A percentile compares a stretch with the other conserved stretches of the same genome.
phyloP scores from a whole-genome alignment of 2,329 filamentous ascomycete species.

The Cucurbitaria berberidis region DNA sequence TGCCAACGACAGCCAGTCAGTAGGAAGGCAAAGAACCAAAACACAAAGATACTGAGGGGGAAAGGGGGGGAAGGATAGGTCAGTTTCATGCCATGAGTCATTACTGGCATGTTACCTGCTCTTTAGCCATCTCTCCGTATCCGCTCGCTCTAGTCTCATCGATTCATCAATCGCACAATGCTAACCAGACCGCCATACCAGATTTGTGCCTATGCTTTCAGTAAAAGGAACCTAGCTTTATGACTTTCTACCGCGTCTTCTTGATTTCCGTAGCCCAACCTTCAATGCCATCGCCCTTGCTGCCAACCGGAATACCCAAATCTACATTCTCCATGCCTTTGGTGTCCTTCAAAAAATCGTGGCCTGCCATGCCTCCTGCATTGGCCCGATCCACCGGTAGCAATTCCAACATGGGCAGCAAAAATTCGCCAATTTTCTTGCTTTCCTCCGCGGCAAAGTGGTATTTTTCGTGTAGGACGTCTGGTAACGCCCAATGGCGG shows the following conservation, averaged over 20 bases:
- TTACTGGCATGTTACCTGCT: too few relatives aligned
- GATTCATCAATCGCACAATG: not conserved
- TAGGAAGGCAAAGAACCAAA: too few relatives aligned
- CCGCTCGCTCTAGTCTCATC: not conserved
- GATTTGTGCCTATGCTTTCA: too few relatives aligned
- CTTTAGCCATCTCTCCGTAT: not conserved
- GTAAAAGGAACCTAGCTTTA: not conserved
- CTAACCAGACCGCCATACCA: not conserved
- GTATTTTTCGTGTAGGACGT: conserved; percentile 95
- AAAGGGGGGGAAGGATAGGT: too few relatives aligned
- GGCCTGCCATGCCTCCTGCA: conserved; percentile 91
- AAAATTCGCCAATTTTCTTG: conserved; percentile 78
- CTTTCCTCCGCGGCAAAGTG: conserved; percentile 87
- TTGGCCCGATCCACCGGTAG: conserved; percentile 89
- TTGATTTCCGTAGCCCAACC: conserved; percentile 87
- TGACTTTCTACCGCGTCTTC: conserved; percentile 57
- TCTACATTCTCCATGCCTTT: conserved; percentile 84
- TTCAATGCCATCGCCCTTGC: conserved; percentile 88
- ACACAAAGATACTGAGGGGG: too few relatives aligned
- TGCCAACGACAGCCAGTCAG: too few relatives aligned
- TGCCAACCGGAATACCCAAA: conserved; percentile 78
- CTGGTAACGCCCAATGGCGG: conserved; percentile 92
- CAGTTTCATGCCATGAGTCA: too few relatives aligned
- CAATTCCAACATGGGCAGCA: conserved; percentile 90
- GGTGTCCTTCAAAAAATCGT: conserved; percentile 81